Evolutionary conservation across 116 monocot genomes (phyloP).

Genomic region (Thalassia testudinum): DNA sequence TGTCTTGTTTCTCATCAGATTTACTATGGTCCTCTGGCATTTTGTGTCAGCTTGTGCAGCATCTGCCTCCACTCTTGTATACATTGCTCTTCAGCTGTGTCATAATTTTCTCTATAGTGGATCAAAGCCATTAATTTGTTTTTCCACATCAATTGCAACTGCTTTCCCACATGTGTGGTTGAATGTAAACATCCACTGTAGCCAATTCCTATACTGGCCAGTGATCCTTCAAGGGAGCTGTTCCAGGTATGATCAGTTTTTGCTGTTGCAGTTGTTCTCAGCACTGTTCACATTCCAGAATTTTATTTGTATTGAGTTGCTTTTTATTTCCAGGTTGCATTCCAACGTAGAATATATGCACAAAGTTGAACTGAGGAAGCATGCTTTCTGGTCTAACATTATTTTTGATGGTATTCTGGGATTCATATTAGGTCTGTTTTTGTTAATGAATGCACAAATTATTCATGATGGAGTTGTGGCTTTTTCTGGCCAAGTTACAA

Average conservation of each 20-base stretch:
- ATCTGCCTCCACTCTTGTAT: constrained; percentile 30
- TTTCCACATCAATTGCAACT: constrained; percentile 18
- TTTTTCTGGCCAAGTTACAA: constrained; percentile 27
- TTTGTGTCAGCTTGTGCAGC: constrained; percentile 36
- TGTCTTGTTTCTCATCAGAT: constrained; percentile 12
- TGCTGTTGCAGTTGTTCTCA: no score
- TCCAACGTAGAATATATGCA: constrained; percentile 62
- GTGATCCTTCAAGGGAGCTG: constrained; percentile 36
- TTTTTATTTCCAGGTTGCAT: constrained; percentile 20
- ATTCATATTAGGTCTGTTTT: constrained; percentile 24
- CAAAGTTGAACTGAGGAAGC: constrained; percentile 41
- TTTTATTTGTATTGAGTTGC: constrained; percentile 1
- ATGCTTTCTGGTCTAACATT: constrained; percentile 53
- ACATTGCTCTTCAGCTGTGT: constrained; percentile 41
- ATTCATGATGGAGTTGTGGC: constrained; percentile 21
- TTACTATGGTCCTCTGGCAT: constrained; percentile 24
- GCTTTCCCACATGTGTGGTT: constrained; percentile 39
- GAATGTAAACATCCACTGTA: constrained; percentile 45
- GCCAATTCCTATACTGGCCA: constrained; percentile 91
- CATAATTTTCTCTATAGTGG: constrained; percentile 17
- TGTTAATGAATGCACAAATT: constrained; percentile 23
- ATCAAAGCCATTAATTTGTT: constrained; percentile 7
- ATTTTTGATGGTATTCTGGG: constrained; percentile 57
- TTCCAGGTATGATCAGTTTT: constrained; percentile 31
- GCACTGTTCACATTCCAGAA: no score